These are phyloP conservation scores for Botrytis elliptica DNA, from an alignment of 2,329 filamentous ascomycete species.

Conservation along the genomic window DNA sequence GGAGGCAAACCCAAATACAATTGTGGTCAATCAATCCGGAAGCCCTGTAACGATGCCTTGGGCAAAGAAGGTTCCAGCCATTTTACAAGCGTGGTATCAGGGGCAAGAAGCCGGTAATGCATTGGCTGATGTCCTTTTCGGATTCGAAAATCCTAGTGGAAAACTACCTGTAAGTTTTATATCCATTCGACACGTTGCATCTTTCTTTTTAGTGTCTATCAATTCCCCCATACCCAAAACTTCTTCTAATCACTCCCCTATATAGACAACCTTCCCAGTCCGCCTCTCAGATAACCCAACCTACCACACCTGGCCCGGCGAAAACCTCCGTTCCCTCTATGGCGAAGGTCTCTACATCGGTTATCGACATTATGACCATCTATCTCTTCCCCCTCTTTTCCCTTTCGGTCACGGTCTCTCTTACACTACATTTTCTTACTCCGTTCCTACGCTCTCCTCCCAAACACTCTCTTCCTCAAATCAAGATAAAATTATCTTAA, in stretches of 20 bases:
- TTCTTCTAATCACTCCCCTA: constrained; percentile 20
- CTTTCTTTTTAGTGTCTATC: background rate
- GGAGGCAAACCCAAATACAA: constrained; percentile 61
- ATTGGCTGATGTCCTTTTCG: constrained; percentile 65
- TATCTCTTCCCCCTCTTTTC: constrained; percentile 60
- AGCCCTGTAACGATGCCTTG: constrained; percentile 70
- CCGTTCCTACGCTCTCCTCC: constrained; percentile 51
- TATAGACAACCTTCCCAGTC: constrained; percentile 62
- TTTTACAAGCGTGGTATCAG: constrained; percentile 71
- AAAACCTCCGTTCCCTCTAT: constrained; percentile 66
- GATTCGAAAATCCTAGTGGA: constrained; percentile 61
- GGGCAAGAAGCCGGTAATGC: constrained; percentile 69
- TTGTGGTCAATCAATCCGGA: constrained; percentile 70
- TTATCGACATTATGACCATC: constrained; percentile 69
- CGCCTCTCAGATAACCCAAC: constrained; percentile 65
- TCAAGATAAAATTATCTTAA: constrained; percentile 36
- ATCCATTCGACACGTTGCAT: background rate
- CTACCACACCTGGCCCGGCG: constrained; percentile 71
- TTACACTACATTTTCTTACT: constrained; percentile 69
- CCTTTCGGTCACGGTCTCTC: constrained; percentile 73
- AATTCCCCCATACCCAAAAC: background rate
- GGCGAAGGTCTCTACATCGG: constrained; percentile 73
- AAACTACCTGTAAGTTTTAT: constrained; percentile 53
- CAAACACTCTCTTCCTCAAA: constrained; percentile 39
- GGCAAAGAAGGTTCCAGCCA: constrained; percentile 61